These are phyloP conservation scores for Nemophila menziesii DNA, from an alignment of 257 asterid genomes.

Conservation along the genomic window DNA sequence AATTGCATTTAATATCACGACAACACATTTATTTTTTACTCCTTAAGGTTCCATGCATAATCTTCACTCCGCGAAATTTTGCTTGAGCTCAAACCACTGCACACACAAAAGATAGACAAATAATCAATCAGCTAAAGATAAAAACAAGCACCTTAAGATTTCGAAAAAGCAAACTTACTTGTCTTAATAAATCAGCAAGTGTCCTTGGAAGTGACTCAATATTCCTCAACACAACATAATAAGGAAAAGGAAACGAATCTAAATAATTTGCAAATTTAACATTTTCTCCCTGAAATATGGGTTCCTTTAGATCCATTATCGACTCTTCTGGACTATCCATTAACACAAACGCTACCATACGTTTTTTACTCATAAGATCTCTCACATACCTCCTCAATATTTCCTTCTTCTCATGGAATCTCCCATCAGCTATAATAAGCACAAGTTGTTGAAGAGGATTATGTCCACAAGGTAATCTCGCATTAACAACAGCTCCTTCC, in stretches of 20 bases:
- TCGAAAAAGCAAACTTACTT: slow-evolving; percentile 40
- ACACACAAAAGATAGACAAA: neutral
- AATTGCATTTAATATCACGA: too few relatives aligned
- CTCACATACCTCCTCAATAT: slow-evolving; percentile 58
- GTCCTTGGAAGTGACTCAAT: slow-evolving; percentile 85
- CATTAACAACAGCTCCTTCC: slow-evolving; percentile 45
- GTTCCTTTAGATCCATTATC: slow-evolving; percentile 63
- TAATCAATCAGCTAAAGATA: neutral
- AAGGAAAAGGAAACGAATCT: slow-evolving; percentile 87
- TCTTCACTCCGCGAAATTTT: slow-evolving; percentile 40
- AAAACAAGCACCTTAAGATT: neutral
- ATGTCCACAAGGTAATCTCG: slow-evolving; percentile 73
- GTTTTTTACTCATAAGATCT: slow-evolving; percentile 56
- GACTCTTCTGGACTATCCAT: slow-evolving; percentile 69
- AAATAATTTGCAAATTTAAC: slow-evolving; percentile 37
- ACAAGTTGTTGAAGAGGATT: slow-evolving; percentile 97
- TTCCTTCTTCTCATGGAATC: slow-evolving; percentile 82
- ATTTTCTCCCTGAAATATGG: slow-evolving; percentile 25
- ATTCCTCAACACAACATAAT: slow-evolving; percentile 66
- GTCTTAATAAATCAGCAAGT: slow-evolving; percentile 84
- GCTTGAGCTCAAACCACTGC: slow-evolving; percentile 99
- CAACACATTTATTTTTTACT: too few relatives aligned
- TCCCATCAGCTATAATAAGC: slow-evolving; percentile 84
- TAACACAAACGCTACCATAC: slow-evolving; percentile 82
- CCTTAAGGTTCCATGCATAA: too few relatives aligned